Evolutionary conservation across 2,329 filamentous ascomycete genomes (phyloP).

Genomic region (Scytalidium sp.): DNA sequence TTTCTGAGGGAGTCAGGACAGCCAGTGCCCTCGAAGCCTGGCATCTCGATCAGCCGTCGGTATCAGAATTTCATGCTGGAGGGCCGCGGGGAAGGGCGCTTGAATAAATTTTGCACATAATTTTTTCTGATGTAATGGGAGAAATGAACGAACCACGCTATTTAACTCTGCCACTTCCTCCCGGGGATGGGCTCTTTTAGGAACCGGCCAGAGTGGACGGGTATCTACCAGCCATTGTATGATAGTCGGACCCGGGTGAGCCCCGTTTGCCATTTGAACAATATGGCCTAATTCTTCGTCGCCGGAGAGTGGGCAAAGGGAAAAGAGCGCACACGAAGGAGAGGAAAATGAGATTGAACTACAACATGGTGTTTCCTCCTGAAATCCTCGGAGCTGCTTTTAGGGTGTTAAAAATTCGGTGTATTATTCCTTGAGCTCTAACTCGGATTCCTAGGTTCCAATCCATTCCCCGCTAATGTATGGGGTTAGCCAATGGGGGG

Average conservation of each 20-base stretch:
- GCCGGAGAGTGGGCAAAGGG: no score
- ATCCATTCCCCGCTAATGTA: neutral
- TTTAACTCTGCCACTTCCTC: conserved; percentile 33
- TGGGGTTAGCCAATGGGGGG: neutral
- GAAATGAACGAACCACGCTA: conserved; percentile 17
- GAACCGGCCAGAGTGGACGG: conserved; percentile 50
- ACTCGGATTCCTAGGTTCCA: neutral
- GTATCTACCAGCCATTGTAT: conserved; percentile 64
- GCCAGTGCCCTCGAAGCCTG: conserved; percentile 53
- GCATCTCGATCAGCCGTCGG: neutral
- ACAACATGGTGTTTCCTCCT: no score
- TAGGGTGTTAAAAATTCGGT: neutral
- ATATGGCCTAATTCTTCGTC: no score
- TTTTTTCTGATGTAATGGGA: conserved; percentile 38
- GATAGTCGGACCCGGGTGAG: conserved; percentile 29
- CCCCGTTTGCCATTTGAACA: neutral
- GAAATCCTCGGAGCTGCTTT: no score
- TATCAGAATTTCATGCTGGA: no score
- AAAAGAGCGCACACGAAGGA: no score
- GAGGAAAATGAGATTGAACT: no score
- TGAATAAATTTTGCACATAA: no score
- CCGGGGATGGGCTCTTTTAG: conserved; percentile 29
- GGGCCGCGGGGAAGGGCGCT: no score
- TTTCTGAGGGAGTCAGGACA: conserved; percentile 54
- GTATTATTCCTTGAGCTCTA: no score